Percentiles rank a stretch among this genome's conserved stretches.
Evolutionary conservation across 2,329 filamentous ascomycete genomes (phyloP).

Genomic region (Diaporthe sp.): DNA sequence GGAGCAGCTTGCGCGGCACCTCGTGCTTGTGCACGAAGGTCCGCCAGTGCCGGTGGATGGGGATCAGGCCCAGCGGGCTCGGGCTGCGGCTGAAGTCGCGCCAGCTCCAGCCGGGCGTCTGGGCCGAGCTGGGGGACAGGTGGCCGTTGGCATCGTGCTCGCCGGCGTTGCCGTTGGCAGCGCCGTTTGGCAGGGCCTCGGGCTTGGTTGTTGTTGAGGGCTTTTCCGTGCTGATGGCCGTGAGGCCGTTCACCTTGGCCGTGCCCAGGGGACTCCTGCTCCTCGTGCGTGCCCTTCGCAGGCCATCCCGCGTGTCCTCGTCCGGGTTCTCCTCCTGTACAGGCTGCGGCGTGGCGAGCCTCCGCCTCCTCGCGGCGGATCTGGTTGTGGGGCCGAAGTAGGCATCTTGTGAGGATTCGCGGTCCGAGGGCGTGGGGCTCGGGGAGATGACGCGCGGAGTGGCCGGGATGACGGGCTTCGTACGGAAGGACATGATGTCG

Average conservation of each 20-base stretch:
- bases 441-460: constrained; percentile 92
- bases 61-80: constrained; percentile 92
- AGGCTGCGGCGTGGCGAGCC: constrained; percentile 67
- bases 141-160: constrained; percentile 70
- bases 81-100: constrained; percentile 91
- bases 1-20: constrained; percentile 91
- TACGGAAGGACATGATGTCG: constrained; percentile 64
- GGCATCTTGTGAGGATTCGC: constrained; percentile 65
- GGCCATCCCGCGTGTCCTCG: constrained; percentile 62
- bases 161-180: constrained; percentile 43
- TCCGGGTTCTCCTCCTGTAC: constrained; percentile 73
- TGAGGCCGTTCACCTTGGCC: constrained; percentile 67
- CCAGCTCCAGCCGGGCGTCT: constrained; percentile 80
- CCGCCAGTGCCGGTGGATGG: constrained; percentile 92
- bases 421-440: constrained; percentile 80
- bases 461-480: constrained; percentile 73
- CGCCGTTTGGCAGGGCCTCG: constrained; percentile 45
- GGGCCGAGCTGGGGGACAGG: constrained; percentile 75
- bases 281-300: constrained; percentile 75
- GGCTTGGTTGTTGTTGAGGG: constrained; percentile 43
- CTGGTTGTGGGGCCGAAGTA: constrained; percentile 83
- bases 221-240: constrained; percentile 59
- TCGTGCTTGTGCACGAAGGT: constrained; percentile 96
- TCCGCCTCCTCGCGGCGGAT: constrained; percentile 75
- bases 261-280: constrained; percentile 76